These are phyloP conservation scores for Catunica adiposa DNA, from an alignment of 2,329 filamentous ascomycete species.

Conservation along the genomic window DNA sequence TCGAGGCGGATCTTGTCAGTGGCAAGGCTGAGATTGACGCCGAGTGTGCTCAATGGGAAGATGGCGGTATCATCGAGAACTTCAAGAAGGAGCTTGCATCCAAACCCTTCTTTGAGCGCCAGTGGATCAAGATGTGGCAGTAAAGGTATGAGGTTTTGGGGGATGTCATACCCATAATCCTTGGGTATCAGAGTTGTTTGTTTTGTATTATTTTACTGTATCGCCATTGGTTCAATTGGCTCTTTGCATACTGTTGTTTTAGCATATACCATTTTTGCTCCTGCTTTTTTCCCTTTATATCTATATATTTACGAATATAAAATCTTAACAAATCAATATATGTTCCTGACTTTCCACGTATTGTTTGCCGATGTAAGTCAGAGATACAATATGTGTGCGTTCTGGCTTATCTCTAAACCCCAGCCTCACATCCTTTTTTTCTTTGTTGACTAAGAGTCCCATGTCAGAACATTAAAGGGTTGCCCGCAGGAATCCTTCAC, in stretches of 20 bases:
- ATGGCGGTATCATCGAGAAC: constrained; percentile 30
- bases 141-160: not conserved
- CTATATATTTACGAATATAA: not conserved
- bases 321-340: not conserved
- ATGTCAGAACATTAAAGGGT: not conserved
- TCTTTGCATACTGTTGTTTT: not conserved
- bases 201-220: not conserved
- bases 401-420: not conserved
- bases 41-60: constrained; percentile 28
- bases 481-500: not conserved
- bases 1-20: constrained; percentile 43
- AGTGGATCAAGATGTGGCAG: constrained; percentile 27
- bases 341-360: no score
- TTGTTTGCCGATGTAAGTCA: no score
- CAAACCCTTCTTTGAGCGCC: constrained; percentile 23
- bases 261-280: not conserved
- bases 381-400: not conserved
- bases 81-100: constrained; percentile 22
- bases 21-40: constrained; percentile 51
- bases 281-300: not conserved
- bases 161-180: no score
- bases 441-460: not conserved
- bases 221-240: not conserved
- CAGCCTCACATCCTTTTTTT: not conserved
- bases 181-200: no score